Conservation (phyloP, 176 grass and related monocot species). For the Echinochloa phyllopogon region DNA sequence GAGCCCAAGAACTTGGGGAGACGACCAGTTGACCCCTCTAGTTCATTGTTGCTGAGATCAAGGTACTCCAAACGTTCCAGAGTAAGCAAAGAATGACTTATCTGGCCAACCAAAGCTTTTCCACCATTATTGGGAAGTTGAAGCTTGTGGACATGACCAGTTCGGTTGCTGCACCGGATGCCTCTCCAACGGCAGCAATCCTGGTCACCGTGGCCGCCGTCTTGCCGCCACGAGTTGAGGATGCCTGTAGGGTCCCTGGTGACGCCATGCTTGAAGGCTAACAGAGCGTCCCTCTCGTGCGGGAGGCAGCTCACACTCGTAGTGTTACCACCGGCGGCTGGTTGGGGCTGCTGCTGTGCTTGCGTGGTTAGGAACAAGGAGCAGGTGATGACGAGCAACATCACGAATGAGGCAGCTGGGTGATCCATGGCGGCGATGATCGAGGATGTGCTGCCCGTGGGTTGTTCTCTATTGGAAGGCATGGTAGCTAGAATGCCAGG, state of each 20-base stretch:
- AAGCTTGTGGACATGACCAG: conserved; percentile 15
- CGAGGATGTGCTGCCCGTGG: no score
- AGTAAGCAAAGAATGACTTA: conserved; percentile 11
- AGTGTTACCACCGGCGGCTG: no score
- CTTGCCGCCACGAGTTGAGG: conserved; percentile 18
- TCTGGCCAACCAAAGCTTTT: neutral
- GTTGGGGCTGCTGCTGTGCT: neutral
- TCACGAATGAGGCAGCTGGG: no score
- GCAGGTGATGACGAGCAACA: neutral
- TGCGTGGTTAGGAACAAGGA: neutral
- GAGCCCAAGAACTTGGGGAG: neutral
- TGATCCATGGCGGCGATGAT: no score
- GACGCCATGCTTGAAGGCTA: conserved; percentile 46
- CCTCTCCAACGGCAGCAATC: conserved; percentile 35
- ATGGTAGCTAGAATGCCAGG: no score
- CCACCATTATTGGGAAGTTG: neutral
- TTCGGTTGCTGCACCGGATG: conserved; percentile 20
- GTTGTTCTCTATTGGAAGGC: no score
- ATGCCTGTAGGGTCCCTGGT: rapidly evolving
- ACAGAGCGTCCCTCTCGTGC: conserved; percentile 34
- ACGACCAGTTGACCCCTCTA: neutral
- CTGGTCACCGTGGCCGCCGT: neutral
- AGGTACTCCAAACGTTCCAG: neutral
- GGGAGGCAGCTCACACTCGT: neutral
- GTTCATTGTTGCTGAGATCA: neutral